A percentile compares a stretch with the other conserved stretches of the same genome.
Evolutionary conservation across 2,329 filamentous ascomycete species (phyloP).

Genomic region (Sarocladium brachiariae): DNA sequence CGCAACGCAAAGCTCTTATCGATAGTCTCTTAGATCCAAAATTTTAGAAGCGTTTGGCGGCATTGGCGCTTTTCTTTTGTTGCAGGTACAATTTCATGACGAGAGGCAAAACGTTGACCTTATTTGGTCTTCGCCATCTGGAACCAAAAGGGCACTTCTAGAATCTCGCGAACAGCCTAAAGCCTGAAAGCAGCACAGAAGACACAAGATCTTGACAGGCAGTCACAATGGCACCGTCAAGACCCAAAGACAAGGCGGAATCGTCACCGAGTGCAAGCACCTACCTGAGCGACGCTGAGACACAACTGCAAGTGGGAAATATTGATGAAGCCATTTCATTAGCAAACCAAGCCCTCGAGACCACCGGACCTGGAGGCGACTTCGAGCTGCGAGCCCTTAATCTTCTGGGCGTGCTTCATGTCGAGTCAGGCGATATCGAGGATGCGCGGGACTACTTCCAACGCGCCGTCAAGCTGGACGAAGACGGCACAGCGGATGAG

Average conservation of each 20-base stretch:
- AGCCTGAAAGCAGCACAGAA: no score
- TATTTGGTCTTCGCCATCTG: not conserved
- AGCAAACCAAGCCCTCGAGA: slow-evolving; percentile 36
- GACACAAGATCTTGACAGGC: no score
- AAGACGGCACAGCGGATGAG: slow-evolving; percentile 64
- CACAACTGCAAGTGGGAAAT: slow-evolving; percentile 35
- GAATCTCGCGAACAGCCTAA: no score
- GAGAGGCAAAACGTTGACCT: not conserved
- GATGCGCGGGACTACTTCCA: slow-evolving; percentile 66
- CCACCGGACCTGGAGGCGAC: slow-evolving; percentile 38
- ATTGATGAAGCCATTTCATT: slow-evolving; percentile 32
- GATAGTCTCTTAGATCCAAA: slow-evolving; percentile 23
- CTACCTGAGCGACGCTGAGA: slow-evolving; percentile 32
- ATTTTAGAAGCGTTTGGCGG: slow-evolving; percentile 17
- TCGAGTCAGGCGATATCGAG: slow-evolving; percentile 77
- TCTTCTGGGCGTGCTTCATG: slow-evolving; percentile 71
- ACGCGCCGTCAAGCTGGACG: slow-evolving; percentile 67
- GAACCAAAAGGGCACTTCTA: no score
- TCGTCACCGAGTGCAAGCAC: slow-evolving; percentile 20
- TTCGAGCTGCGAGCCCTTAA: slow-evolving; percentile 61
- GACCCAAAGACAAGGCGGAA: slow-evolving; percentile 27
- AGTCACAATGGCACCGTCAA: slow-evolving; percentile 33
- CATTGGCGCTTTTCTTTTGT: not conserved
- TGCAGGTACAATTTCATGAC: not conserved
- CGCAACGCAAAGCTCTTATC: slow-evolving; percentile 22